Base-by-base conservation (phyloP, 306 rosid genomes). In the Pterocarpus santalinus region DNA sequence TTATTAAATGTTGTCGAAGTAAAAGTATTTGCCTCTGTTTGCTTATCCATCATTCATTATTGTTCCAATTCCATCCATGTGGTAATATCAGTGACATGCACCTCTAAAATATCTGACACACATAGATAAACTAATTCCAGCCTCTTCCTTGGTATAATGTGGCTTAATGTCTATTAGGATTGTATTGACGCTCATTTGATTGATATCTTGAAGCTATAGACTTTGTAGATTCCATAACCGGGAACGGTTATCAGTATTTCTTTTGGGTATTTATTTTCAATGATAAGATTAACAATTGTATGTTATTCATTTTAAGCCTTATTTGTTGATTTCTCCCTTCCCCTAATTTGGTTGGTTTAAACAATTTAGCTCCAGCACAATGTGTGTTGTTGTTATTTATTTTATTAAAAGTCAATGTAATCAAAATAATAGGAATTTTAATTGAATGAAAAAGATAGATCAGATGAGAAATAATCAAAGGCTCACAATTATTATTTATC, bases 211-310 rank as follows among this genome's bases (percentile, higher is more conserved):
- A 22, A 22, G 28, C 1, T 22, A 22, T 22, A 22, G 28, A 22
- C 28, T 22, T 44, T 79, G 49, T 68, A 14, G 36, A 28, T 5
- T 16, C 66, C 3, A 28, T 34, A 32, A n/a, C 15, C 46, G 51
- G 16, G 32, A 75, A 74, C 30, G 44, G n/a, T 38, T 2, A n/a
- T 55, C 32, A 55, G 11, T 5, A 17, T 16, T 17, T 57, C 63
- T 57, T 57, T 17, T 57, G 63, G 63, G 33, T 55, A 16, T 55
- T 57, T 57, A 57, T 57, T 65, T 70, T 49, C 32, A 70, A 15
- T 28, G 44, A 51, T 33, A 32, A 70, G 39, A 22, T 22, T 22
- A 22, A 22, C 0, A 8, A 30, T 58, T 39, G 35, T 36, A 72
- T 38, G 69, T 75, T 44, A 61, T 62, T 14, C 34, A 62, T 46